Base-by-base conservation (phyloP, 176 grass and related monocot species). In the Dactylis glomerata region DNA sequence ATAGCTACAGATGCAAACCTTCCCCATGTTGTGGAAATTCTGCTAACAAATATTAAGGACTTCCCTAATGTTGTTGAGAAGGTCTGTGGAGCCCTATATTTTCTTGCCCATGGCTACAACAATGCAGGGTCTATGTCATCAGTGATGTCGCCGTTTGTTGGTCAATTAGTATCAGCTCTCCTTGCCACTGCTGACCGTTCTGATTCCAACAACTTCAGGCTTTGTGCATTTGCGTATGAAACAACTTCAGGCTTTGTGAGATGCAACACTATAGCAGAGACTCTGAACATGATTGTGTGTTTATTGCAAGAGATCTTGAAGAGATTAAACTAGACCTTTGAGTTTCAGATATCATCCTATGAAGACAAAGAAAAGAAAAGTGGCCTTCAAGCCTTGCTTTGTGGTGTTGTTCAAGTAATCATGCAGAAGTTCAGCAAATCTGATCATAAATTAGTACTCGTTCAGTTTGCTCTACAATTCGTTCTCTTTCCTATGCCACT, bases 341-440 rank as follows among this genome's bases (percentile, higher is more conserved):
- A 91, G 69, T 66, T 91, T 52, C 85, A 81, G 59, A 91, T 91
- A 23, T 19, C 78, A 84, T 89, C 87, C 22, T 81, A 59, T 6
- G 87, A 89, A 34, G 87, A 92, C 68, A 92, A 81, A 58, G 87
- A 89, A 80, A 87, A 83, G 68, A 80, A 84, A 81, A 89, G 87
- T 79, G 66, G 90, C 16, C 69, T 92, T 31, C 84, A 92, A 83
- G 87, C 84, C 3, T 67, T 92, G 67, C 81, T 92, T 3, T 92
- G 91, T 90, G 91, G 84, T 56, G 87, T 87, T 49, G 72, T 85
- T 75, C 91, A 87, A 79, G 91, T 92, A 54, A 92, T 92, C 62
- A 75, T 85, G 41, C 87, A 87, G 72, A 92, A 86, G 57, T 77
- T 90, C 50, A 88, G 82, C 33, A 83, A 69, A n/a, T 75, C 49